phyloP scores from a whole-genome alignment of 2,329 filamentous ascomycete species.

The Endoconidiophora polonica region DNA sequence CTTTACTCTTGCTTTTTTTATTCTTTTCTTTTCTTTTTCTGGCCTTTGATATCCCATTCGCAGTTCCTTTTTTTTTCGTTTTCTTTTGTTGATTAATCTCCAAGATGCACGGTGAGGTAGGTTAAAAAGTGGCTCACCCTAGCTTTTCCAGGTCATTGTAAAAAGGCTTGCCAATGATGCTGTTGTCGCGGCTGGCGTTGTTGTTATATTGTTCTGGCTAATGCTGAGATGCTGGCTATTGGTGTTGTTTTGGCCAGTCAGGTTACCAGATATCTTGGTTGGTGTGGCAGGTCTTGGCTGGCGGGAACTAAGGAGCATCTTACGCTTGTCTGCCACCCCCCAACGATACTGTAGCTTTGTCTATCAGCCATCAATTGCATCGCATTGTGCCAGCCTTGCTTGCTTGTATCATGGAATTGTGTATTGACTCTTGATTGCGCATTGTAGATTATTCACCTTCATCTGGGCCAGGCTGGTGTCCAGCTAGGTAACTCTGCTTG shows the following conservation, averaged over 20 bases:
- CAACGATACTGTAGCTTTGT: no score
- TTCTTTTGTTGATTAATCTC: slow-evolving; percentile 4
- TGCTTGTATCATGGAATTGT: neutral
- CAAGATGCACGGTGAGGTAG: slow-evolving; percentile 11
- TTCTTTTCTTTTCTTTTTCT: slow-evolving; percentile 6
- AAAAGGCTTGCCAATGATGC: no score
- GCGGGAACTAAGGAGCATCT: no score
- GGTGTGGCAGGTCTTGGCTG: no score
- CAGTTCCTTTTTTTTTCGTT: slow-evolving; percentile 9
- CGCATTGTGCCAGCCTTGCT: no score
- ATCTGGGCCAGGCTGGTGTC: slow-evolving; percentile 52
- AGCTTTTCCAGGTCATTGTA: slow-evolving; percentile 16
- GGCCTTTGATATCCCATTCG: slow-evolving; percentile 5
- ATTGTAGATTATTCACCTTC: slow-evolving; percentile 43
- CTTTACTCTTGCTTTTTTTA: slow-evolving; percentile 2
- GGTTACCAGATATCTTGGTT: no score
- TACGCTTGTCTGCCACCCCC: no score
- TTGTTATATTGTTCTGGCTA: no score
- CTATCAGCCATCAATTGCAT: no score
- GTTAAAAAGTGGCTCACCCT: slow-evolving; percentile 41
- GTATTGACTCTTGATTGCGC: slow-evolving; percentile 10
- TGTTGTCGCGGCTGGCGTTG: no score
- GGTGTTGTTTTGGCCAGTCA: no score
- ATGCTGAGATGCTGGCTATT: no score
- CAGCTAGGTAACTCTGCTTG: slow-evolving; percentile 62